These are phyloP conservation scores for Macadamia integrifolia DNA, from an alignment of 164 flowering plant genomes.

Conservation along the genomic window DNA sequence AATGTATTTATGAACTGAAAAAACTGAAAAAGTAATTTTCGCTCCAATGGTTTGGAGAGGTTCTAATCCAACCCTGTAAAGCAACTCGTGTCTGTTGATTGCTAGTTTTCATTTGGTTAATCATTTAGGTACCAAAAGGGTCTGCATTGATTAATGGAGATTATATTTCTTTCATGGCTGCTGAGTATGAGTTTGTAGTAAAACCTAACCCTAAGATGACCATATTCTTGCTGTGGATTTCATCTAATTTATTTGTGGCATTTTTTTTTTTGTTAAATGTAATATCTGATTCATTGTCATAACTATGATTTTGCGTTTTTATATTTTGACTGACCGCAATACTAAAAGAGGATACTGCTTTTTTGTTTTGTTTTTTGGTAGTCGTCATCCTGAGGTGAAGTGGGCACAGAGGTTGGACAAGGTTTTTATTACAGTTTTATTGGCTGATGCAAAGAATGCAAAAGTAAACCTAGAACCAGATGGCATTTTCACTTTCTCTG, in stretches of 20 bases:
- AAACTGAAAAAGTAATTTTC: too few relatives aligned
- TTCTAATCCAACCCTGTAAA: too few relatives aligned
- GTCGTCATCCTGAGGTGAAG: conserved; percentile 89
- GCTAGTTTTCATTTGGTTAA: not conserved
- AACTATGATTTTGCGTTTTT: not conserved
- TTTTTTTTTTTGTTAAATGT: too few relatives aligned
- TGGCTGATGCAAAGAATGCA: conserved; percentile 72
- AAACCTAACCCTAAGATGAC: too few relatives aligned
- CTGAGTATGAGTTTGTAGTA: not conserved
- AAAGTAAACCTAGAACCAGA: conserved; percentile 81
- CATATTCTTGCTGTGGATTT: too few relatives aligned
- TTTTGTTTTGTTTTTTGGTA: conserved; percentile 14
- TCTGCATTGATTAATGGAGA: not conserved
- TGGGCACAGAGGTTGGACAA: conserved; percentile 94
- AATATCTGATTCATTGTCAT: not conserved
- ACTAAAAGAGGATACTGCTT: not conserved
- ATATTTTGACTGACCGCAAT: not conserved
- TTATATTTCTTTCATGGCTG: not conserved
- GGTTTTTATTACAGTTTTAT: conserved; percentile 59
- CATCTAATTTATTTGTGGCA: too few relatives aligned
- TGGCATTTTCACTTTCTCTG: conserved; percentile 71
- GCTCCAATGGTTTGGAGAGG: too few relatives aligned
- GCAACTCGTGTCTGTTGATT: not conserved
- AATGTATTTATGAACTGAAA: too few relatives aligned
- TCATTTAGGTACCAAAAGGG: not conserved